These are phyloP conservation scores for Hortaea werneckii DNA, from an alignment of 2,329 filamentous ascomycete species.

Conservation along the genomic window DNA sequence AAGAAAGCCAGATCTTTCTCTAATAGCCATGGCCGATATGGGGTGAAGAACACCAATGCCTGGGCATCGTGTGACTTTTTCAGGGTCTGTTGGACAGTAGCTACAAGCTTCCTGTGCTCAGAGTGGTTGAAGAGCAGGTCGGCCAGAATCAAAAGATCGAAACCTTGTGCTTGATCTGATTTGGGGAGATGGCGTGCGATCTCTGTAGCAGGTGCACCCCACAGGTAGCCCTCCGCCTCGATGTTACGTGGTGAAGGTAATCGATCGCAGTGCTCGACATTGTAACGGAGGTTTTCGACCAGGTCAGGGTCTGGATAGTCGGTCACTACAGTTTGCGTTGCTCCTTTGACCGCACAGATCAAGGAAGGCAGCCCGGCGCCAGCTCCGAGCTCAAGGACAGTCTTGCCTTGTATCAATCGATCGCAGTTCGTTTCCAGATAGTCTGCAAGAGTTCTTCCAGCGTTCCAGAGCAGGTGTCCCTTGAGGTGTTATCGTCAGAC, in stretches of 20 bases:
- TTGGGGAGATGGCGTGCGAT: slow-evolving; percentile 42
- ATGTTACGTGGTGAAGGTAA: slow-evolving; percentile 28
- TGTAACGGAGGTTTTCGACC: slow-evolving; percentile 67
- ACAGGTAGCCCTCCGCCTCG: slow-evolving; percentile 59
- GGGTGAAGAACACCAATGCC: slow-evolving; percentile 87
- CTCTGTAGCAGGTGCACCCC: slow-evolving; percentile 57
- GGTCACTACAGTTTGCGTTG: slow-evolving; percentile 59
- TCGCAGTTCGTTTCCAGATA: slow-evolving; percentile 64
- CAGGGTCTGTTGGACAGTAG: slow-evolving; percentile 60
- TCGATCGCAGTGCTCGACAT: slow-evolving; percentile 52
- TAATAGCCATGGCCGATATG: slow-evolving; percentile 82
- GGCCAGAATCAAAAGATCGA: slow-evolving; percentile 76
- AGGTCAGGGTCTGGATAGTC: slow-evolving; percentile 82
- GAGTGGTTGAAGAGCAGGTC: slow-evolving; percentile 87
- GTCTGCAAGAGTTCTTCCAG: slow-evolving; percentile 63
- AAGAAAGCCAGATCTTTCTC: slow-evolving; percentile 83
- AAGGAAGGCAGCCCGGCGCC: slow-evolving; percentile 70
- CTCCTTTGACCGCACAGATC: slow-evolving; percentile 63
- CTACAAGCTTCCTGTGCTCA: slow-evolving; percentile 69
- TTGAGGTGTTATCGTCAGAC: slow-evolving; percentile 15
- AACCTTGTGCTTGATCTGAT: slow-evolving; percentile 35
- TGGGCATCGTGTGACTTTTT: slow-evolving; percentile 44
- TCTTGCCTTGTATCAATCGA: slow-evolving; percentile 51
- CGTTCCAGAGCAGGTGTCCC: slow-evolving; percentile 89
- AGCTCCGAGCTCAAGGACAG: slow-evolving; percentile 81